These are phyloP conservation scores for Candida andamanensis DNA, from an alignment of 805 yeast species.

Conservation along the genomic window DNA sequence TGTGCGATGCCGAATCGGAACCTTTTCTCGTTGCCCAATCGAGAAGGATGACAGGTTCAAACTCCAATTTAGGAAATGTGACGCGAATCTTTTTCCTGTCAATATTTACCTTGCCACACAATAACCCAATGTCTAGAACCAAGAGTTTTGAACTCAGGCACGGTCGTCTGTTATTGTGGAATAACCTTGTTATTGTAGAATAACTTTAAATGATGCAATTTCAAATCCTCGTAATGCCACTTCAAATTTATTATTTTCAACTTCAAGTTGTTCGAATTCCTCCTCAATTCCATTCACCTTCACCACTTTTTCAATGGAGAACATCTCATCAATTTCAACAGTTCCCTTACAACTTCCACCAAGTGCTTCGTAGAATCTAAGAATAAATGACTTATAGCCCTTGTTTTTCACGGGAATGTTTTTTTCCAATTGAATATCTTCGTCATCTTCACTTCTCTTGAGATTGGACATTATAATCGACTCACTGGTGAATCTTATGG, in stretches of 20 bases:
- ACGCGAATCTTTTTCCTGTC: too few species aligned
- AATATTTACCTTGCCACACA: too few species aligned
- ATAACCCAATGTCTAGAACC: too few species aligned
- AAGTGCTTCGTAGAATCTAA: slow-evolving; percentile 79
- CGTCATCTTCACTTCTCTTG: slow-evolving; percentile 86
- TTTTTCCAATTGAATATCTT: slow-evolving; percentile 43
- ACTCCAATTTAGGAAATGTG: too few species aligned
- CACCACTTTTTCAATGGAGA: slow-evolving; percentile 43
- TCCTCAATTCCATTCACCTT: slow-evolving; percentile 60
- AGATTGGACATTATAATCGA: slow-evolving; percentile 68
- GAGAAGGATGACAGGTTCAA: too few species aligned
- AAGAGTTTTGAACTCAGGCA: too few species aligned
- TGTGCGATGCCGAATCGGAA: too few species aligned
- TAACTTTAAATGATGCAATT: slow-evolving; percentile 57
- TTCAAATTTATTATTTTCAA: slow-evolving; percentile 19
- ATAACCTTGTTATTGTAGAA: slow-evolving; percentile 31
- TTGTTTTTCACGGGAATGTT: slow-evolving; percentile 40
- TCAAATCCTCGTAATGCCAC: slow-evolving; percentile 66
- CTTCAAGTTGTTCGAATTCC: slow-evolving; percentile 36
- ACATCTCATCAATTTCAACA: slow-evolving; percentile 34
- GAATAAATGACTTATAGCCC: slow-evolving; percentile 45
- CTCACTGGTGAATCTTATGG: slow-evolving; percentile 41
- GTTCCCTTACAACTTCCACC: slow-evolving; percentile 67
- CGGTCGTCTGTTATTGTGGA: too few species aligned
- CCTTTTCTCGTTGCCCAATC: too few species aligned